These are phyloP conservation scores for Penicillium oxalicum DNA, from an alignment of 2,329 filamentous ascomycete species.

Conservation along the genomic window DNA sequence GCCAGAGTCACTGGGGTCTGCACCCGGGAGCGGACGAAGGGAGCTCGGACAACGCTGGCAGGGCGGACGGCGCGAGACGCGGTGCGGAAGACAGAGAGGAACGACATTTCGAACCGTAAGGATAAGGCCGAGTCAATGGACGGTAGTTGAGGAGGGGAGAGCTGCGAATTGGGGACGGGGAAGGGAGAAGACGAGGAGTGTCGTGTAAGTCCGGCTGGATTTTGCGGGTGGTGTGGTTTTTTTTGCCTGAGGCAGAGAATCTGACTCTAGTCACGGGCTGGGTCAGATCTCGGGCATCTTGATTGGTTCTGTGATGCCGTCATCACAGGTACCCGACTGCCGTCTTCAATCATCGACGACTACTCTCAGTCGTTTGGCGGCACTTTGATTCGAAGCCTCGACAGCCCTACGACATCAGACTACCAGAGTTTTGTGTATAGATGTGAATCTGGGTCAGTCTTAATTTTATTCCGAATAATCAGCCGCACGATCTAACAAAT, in stretches of 20 bases:
- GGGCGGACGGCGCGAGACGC: conserved; percentile 61
- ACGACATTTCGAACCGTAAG: conserved; percentile 51
- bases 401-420: too few relatives aligned
- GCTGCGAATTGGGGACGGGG: conserved; percentile 20
- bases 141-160: conserved; percentile 19
- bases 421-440: too few relatives aligned
- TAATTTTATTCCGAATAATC: too few relatives aligned
- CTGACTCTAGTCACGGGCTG: conserved; percentile 5
- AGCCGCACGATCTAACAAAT: too few relatives aligned
- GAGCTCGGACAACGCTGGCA: conserved; percentile 58
- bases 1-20: conserved; percentile 50
- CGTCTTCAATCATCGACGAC: too few relatives aligned
- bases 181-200: conserved; percentile 24
- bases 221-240: conserved; percentile 35
- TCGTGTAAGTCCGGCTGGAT: conserved; percentile 23
- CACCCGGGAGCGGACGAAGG: conserved; percentile 54
- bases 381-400: too few relatives aligned
- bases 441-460: too few relatives aligned
- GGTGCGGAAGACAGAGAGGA: conserved; percentile 62
- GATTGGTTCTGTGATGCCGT: conserved; percentile 20
- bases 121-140: conserved; percentile 18
- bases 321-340: background rate
- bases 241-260: conserved; percentile 23
- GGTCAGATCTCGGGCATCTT: conserved; percentile 3
- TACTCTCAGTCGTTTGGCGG: too few relatives aligned